Percentiles rank a stretch among this genome's conserved stretches.
These are phyloP conservation scores for Cladobotryum protrusum DNA, from an alignment of 2,329 filamentous ascomycete genomes.

Conservation along the genomic window DNA sequence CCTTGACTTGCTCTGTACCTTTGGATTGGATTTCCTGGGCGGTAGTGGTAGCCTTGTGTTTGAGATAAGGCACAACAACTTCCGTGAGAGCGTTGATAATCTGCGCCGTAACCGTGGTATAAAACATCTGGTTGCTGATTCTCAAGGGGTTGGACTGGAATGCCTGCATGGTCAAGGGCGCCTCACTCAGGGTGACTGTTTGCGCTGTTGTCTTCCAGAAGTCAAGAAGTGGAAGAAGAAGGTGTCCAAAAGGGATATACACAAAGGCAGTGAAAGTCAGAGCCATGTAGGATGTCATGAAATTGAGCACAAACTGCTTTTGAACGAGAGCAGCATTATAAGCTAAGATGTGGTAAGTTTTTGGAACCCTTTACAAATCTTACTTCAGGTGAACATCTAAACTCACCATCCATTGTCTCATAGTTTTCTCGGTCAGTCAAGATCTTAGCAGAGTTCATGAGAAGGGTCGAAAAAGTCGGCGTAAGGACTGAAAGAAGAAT, in stretches of 20 bases:
- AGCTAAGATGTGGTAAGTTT: conserved; percentile 33
- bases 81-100: conserved; percentile 83
- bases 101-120: conserved; percentile 91
- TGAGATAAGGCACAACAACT: conserved; percentile 76
- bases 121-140: conserved; percentile 87
- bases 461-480: conserved; percentile 67
- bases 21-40: conserved; percentile 68
- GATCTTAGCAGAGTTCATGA: conserved; percentile 69
- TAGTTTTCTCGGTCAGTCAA: conserved; percentile 89
- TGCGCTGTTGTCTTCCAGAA: conserved; percentile 70
- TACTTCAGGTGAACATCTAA: not conserved
- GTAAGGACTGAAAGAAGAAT: conserved; percentile 76
- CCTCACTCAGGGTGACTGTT: conserved; percentile 68
- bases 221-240: conserved; percentile 80
- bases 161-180: conserved; percentile 56
- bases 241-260: conserved; percentile 83
- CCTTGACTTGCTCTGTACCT: conserved; percentile 47
- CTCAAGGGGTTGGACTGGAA: conserved; percentile 81
- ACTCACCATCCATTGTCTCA: conserved; percentile 65
- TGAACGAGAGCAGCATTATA: conserved; percentile 79
- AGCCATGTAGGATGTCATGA: conserved; percentile 90
- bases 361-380: not conserved
- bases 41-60: conserved; percentile 70
- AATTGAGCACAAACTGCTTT: conserved; percentile 94
- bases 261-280: conserved; percentile 91